phyloP scores from a whole-genome alignment of 331 rosid species.

The Stylosanthes scabra region DNA sequence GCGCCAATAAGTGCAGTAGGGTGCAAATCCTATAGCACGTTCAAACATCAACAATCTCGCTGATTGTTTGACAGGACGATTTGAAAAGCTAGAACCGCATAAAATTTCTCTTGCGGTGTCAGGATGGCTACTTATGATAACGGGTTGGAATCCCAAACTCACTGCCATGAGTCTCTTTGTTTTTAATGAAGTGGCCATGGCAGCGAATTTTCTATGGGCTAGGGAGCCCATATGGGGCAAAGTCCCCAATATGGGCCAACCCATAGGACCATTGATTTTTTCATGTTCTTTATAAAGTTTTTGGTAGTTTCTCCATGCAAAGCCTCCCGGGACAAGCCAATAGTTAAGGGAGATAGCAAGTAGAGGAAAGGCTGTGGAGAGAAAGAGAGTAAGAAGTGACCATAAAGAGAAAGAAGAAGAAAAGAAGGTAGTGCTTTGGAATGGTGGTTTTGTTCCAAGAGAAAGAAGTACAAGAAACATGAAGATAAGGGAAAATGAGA shows the following conservation, averaged over 20 bases:
- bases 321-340: constrained; percentile 64
- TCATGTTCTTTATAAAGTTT: neutral
- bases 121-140: constrained; percentile 78
- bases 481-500: neutral
- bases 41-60: constrained; percentile 71
- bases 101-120: constrained; percentile 76
- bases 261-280: constrained; percentile 49
- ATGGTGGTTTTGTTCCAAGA: constrained; percentile 11
- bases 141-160: constrained; percentile 59
- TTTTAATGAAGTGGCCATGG: constrained; percentile 46
- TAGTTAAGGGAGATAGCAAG: constrained; percentile 39
- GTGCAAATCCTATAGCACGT: constrained; percentile 80
- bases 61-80: constrained; percentile 72
- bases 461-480: constrained; percentile 33
- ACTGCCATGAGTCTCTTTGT: constrained; percentile 77
- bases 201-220: constrained; percentile 64
- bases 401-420: constrained; percentile 25
- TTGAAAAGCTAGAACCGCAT: constrained; percentile 54
- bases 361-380: constrained; percentile 38
- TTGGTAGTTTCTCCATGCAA: constrained; percentile 62
- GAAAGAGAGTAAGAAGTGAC: constrained; percentile 27
- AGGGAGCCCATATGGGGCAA: constrained; percentile 57
- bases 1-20: constrained; percentile 68
- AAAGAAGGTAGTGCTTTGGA: neutral
- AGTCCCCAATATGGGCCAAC: constrained; percentile 68